phyloP scores from a whole-genome alignment of 345 rosid species.

The Psidium friedrichsthalianum region DNA sequence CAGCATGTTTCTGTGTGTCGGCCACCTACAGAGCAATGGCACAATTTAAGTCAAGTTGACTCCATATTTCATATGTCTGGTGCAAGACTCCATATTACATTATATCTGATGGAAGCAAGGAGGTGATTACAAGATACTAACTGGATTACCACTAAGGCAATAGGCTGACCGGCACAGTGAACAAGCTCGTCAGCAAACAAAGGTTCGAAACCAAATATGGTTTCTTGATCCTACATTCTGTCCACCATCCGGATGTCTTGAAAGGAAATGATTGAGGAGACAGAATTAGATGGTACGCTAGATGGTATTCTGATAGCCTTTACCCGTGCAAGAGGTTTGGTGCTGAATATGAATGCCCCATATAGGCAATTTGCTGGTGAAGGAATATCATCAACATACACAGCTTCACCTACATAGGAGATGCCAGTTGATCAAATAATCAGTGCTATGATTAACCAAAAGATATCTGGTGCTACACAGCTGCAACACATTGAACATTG shows the following conservation, averaged over 20 bases:
- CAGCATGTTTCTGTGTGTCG: slow-evolving; percentile 77
- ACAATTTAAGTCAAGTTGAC: background rate
- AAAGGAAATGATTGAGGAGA: slow-evolving; percentile 37
- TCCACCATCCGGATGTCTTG: slow-evolving; percentile 66
- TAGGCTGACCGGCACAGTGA: slow-evolving; percentile 45
- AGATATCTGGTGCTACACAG: background rate
- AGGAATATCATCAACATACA: slow-evolving; percentile 89
- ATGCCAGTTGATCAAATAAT: background rate
- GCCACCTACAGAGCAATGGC: slow-evolving; percentile 46
- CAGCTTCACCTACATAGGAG: slow-evolving; percentile 66
- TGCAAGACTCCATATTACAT: background rate
- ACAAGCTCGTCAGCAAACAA: slow-evolving; percentile 66
- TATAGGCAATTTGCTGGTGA: slow-evolving; percentile 56
- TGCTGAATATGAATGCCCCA: slow-evolving; percentile 82
- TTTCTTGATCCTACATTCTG: slow-evolving; percentile 49
- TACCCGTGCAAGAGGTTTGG: slow-evolving; percentile 53
- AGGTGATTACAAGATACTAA: background rate
- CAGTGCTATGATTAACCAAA: background rate
- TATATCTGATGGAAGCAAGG: background rate
- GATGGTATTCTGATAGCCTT: slow-evolving; percentile 36
- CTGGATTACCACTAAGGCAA: slow-evolving; percentile 74
- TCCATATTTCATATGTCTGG: background rate
- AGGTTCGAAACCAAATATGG: slow-evolving; percentile 32
- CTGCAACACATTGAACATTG: background rate
- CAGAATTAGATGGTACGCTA: slow-evolving; percentile 26